A percentile compares a stretch with the other conserved stretches of the same genome.
Evolutionary conservation across 345 rosid species (phyloP).

Genomic region (Mallotus nudiflorus): DNA sequence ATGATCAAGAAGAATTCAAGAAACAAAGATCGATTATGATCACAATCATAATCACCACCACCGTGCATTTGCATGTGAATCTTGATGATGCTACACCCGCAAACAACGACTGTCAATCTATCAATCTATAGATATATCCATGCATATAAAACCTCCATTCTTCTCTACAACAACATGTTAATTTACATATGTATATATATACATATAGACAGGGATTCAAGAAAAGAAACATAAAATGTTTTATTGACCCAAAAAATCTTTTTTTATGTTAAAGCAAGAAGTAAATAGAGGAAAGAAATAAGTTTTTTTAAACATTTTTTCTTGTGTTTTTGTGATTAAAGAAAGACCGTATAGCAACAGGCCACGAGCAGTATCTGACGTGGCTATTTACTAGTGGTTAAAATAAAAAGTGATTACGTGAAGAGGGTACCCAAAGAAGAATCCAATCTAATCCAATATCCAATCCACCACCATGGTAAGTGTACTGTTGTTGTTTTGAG

Average conservation of each 20-base stretch:
- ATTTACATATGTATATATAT: background rate
- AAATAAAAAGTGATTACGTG: slow-evolving; percentile 27
- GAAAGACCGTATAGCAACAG: slow-evolving; percentile 9
- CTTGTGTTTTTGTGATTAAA: too few relatives aligned
- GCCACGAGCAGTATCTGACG: slow-evolving; percentile 23
- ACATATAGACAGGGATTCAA: background rate
- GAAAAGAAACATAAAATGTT: background rate
- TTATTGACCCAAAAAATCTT: background rate
- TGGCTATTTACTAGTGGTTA: slow-evolving; percentile 33
- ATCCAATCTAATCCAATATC: too few relatives aligned
- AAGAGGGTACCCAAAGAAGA: slow-evolving; percentile 22
- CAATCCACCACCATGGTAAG: background rate
- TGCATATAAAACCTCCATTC: background rate
- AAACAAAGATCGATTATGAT: background rate
- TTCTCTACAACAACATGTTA: background rate
- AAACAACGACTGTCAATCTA: slow-evolving; percentile 58
- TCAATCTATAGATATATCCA: slow-evolving; percentile 24
- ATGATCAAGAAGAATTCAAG: too few relatives aligned
- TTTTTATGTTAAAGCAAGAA: too few relatives aligned
- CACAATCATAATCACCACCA: slow-evolving; percentile 3
- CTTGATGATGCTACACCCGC: slow-evolving; percentile 93
- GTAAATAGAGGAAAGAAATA: too few relatives aligned
- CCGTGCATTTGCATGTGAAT: slow-evolving; percentile 72
- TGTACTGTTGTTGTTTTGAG: background rate
- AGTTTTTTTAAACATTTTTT: too few relatives aligned